Evolutionary conservation across 306 rosid species (phyloP), one percentile per base, ranked within the genome.

Genomic region (Prosopis cineraria): DNA sequence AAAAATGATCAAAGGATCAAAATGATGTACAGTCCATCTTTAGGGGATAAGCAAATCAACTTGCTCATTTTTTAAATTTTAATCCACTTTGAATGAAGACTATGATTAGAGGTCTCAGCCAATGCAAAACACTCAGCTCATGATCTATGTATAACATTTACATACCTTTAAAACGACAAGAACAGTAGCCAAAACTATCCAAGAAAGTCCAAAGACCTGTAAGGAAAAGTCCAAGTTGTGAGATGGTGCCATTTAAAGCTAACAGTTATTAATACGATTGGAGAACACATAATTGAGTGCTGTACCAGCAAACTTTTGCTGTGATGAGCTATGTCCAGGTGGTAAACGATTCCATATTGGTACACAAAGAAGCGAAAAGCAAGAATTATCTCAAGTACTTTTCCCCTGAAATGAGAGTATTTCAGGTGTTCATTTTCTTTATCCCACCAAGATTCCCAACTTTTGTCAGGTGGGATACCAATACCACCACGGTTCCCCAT

Each of bases 381-480:
- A 60, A 95, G 97, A 66, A 91, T 16, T 71, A 93, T 91, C 89
- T 92, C 99, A 12, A 95, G 82, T 76, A 88, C 64, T 88, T 90
- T 89, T 20, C 99, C 99, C 65, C 96, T 82, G 60, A 86, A 55
- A 72, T 83, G 84, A 34, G 97, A 91, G 88, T 84, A 62, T 89
- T 91, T 95, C 31, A 95, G 81, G 91, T 93, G 96, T 37, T 91
- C 98, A 75, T 93, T 91, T 83, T 95, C 99, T 83, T 81, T 94
- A 78, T 91, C 93, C 99, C 99, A 88, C 99, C 98, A 95, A 50
- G 96, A 91, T 81, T 93, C 99, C 99, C 99, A 95, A 79, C 98
- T 91, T 87, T 88, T 93, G 45, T 95, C 89, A 48, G 89, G 78
- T 24, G 88, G 25, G 71, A 93, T 95, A 76, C 99, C 99, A 50